phyloP scores from a whole-genome alignment of 345 rosid species.

The Brassica rapa region DNA sequence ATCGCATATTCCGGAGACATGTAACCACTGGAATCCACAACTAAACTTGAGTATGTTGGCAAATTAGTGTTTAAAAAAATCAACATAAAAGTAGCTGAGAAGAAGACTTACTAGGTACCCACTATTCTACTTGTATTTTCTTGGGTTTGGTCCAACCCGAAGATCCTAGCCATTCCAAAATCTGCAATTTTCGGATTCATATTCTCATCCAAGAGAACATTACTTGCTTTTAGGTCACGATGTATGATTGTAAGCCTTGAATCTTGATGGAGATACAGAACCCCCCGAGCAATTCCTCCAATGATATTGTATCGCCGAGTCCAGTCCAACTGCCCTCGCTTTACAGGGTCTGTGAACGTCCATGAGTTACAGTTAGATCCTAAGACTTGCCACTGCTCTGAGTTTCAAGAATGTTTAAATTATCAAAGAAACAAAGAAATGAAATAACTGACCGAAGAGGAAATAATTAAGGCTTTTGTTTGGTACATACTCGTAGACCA shows the following conservation, averaged over 20 bases:
- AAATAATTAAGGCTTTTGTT: conserved; percentile 7
- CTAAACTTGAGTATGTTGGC: background rate
- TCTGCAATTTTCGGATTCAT: conserved; percentile 67
- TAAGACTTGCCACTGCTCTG: background rate
- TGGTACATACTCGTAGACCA: background rate
- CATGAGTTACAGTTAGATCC: background rate
- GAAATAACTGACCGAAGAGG: conserved; percentile 23
- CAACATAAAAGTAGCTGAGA: background rate
- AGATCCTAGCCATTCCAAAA: conserved; percentile 64
- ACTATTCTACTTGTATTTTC: conserved; percentile 52
- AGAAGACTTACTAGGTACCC: conserved; percentile 58
- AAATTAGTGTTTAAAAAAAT: background rate
- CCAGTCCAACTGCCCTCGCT: conserved; percentile 50
- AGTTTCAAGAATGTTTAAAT: background rate
- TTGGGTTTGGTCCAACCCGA: conserved; percentile 39
- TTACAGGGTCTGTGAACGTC: conserved; percentile 37
- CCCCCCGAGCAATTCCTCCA: conserved; percentile 47
- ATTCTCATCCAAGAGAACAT: conserved; percentile 50
- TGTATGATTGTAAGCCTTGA: conserved; percentile 35
- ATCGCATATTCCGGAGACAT: conserved; percentile 21
- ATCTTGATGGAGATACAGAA: conserved; percentile 47
- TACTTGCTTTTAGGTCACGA: conserved; percentile 63
- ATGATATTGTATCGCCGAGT: conserved; percentile 42
- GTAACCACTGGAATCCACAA: conserved; percentile 35
- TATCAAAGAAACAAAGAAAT: background rate